These are phyloP conservation scores for Vanrija sp. DNA, from an alignment of 1,284 basidiomycete species.

Conservation along the genomic window DNA sequence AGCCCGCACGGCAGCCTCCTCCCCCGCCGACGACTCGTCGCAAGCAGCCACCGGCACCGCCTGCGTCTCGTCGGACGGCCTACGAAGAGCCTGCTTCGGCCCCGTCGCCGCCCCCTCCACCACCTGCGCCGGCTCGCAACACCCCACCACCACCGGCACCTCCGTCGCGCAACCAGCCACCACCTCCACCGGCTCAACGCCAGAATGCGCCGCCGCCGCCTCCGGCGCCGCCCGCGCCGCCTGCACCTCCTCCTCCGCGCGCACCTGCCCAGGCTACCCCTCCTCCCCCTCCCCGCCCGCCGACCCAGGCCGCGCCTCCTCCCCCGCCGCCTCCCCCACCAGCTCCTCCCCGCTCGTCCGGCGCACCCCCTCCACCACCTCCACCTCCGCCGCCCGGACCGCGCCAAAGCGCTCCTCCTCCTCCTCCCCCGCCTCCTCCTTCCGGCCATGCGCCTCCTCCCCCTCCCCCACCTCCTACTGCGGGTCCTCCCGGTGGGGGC, in stretches of 20 bases:
- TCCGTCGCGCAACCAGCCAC: constrained; percentile 36
- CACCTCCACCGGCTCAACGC: constrained; percentile 8
- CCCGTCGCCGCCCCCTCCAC: constrained; percentile 41
- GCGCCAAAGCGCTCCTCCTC: constrained; percentile 59
- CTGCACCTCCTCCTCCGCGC: constrained; percentile 34
- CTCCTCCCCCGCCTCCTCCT: constrained; percentile 51
- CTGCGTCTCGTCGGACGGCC: constrained; percentile 42
- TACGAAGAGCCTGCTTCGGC: constrained; percentile 17
- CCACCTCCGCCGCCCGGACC: constrained; percentile 60
- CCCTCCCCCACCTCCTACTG: constrained; percentile 26
- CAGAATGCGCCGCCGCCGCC: constrained; percentile 12
- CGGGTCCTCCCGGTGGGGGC: constrained; percentile 8
- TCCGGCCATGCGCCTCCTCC: constrained; percentile 27
- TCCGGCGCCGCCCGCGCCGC: constrained; percentile 22
- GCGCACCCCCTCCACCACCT: constrained; percentile 72
- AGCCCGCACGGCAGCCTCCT: constrained; percentile 23
- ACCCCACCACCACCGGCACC: constrained; percentile 41
- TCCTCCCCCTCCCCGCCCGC: constrained; percentile 4
- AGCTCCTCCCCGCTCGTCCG: constrained; percentile 74
- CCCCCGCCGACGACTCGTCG: constrained; percentile 47
- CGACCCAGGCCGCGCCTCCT: constrained; percentile 28
- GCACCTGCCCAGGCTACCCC: constrained; percentile 35
- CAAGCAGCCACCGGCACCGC: constrained; percentile 50
- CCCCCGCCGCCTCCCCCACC: constrained; percentile 46
- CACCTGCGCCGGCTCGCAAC: constrained; percentile 38